Evolutionary conservation across 1,284 basidiomycete genomes (phyloP), one percentile per base, ranked within the genome.

Genomic region (Boletus semigastroideus): DNA sequence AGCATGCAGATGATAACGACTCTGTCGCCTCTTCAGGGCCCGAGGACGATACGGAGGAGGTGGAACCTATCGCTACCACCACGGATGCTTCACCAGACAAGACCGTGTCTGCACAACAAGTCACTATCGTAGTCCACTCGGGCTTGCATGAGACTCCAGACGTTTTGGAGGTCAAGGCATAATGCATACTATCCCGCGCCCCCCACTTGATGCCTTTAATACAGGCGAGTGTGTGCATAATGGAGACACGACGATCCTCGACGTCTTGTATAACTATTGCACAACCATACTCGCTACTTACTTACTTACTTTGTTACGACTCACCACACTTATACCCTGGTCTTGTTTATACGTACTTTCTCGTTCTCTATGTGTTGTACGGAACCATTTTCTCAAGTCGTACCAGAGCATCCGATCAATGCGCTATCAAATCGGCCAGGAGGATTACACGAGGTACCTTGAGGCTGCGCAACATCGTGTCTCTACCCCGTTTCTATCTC

Each of bases 361-460:
- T 22, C 5, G 22, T 22, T 22, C 3, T 22, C 5, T 22, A 22
- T 22, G 22, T n/a, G n/a, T n/a, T n/a, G n/a, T n/a, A n/a, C n/a
- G n/a, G n/a, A n/a, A n/a, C n/a, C n/a, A n/a, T n/a, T n/a, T n/a
- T n/a, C n/a, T n/a, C n/a, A n/a, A n/a, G n/a, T n/a, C n/a, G n/a
- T n/a, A n/a, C n/a, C n/a, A n/a, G n/a, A n/a, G n/a, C n/a, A n/a
- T 34, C 42, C 40, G 48, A 37, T 49, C 49, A 31, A 53, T 41
- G 42, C 33, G 42, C 43, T 27, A 42, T 53, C 53, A 9, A 17
- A 10, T 25, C 39, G 17, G 34, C 66, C 62, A 57, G 64, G 43
- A 65, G 62, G 60, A 42, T 31, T 40, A 52, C 63, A 64, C 54
- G 63, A 63, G 63, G 66, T 45, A 6, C 28, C 31, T 25, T 20